phyloP scores from a whole-genome alignment of 2,329 filamentous ascomycete species.

The Fusarium phyllophilum region DNA sequence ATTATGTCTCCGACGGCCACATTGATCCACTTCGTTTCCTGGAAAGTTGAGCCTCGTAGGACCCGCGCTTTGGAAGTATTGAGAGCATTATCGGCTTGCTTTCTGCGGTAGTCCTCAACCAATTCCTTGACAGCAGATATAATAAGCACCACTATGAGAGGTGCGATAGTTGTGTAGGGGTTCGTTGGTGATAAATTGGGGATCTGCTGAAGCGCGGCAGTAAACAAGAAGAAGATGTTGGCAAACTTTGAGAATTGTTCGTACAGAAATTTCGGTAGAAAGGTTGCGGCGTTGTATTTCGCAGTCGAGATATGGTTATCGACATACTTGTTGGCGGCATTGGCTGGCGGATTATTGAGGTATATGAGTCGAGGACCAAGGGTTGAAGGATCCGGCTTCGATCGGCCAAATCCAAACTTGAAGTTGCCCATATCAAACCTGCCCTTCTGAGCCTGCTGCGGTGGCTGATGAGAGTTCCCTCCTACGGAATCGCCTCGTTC shows the following conservation, averaged over 20 bases:
- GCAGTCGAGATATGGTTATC: conserved; percentile 98
- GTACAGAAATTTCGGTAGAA: conserved; percentile 95
- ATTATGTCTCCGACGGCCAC: conserved; percentile 93
- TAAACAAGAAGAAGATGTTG: conserved; percentile 99
- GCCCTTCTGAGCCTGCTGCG: conserved; percentile 52
- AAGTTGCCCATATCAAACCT: conserved; percentile 77
- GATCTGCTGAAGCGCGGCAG: conserved; percentile 92
- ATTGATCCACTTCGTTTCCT: conserved; percentile 92
- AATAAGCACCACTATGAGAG: conserved; percentile 86
- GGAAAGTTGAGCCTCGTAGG: conserved; percentile 83
- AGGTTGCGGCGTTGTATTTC: conserved; percentile 95
- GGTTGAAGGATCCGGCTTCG: conserved; percentile 88
- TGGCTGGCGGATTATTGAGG: conserved; percentile 95
- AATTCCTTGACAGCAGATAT: conserved; percentile 97
- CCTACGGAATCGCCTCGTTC: conserved; percentile 54
- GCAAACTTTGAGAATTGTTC: conserved; percentile 99
- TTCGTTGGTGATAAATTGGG: conserved; percentile 95
- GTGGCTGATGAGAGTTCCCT: conserved; percentile 53
- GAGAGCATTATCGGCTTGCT: conserved; percentile 83
- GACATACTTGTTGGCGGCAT: conserved; percentile 87
- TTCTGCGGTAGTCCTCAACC: conserved; percentile 92
- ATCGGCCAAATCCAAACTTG: conserved; percentile 90
- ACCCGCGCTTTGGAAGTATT: conserved; percentile 90
- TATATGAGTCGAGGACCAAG: conserved; percentile 92
- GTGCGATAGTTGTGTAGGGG: conserved; percentile 93